Conservation (phyloP, 768 basidiomycete species). For the Xerocomus potaroensis region DNA sequence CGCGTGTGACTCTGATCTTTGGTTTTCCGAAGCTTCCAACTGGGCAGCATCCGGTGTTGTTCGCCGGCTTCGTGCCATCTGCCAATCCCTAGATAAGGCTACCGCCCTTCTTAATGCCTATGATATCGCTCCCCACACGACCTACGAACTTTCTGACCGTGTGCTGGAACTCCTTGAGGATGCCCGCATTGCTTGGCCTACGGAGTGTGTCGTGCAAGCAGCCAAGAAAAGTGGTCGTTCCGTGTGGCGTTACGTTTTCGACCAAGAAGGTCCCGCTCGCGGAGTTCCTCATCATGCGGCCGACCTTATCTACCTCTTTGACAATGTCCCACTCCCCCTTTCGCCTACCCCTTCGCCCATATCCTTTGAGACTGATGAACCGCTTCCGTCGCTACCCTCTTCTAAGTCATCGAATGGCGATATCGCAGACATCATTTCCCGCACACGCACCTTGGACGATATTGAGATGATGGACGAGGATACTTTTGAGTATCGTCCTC, state of each 20-base stretch:
- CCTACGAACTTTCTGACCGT: constrained; percentile 63
- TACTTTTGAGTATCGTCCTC: constrained; percentile 13
- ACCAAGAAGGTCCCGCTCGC: constrained; percentile 69
- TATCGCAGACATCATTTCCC: constrained; percentile 12
- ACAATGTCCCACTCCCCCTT: constrained; percentile 59
- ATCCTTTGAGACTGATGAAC: constrained; percentile 33
- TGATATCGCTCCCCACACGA: constrained; percentile 60
- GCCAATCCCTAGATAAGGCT: constrained; percentile 62
- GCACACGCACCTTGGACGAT: constrained; percentile 22
- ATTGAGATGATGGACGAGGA: constrained; percentile 25
- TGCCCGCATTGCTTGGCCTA: constrained; percentile 72
- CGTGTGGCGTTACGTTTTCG: constrained; percentile 82
- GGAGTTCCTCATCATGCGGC: constrained; percentile 65
- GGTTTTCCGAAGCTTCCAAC: constrained; percentile 53
- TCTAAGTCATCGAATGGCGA: constrained; percentile 26
- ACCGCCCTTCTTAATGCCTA: constrained; percentile 63
- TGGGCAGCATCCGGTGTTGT: constrained; percentile 63
- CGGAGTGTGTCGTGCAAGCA: constrained; percentile 55
- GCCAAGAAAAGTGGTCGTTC: constrained; percentile 49
- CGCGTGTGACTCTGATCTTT: constrained; percentile 57
- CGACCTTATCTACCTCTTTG: constrained; percentile 76
- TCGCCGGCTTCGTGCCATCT: constrained; percentile 68
- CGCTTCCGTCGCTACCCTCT: constrained; percentile 27
- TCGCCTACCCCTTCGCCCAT: constrained; percentile 31
- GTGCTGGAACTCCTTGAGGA: constrained; percentile 75